Evolutionary conservation across 176 grass and related monocot genomes (phyloP), one percentile per base, ranked within the genome.

Genomic region (Ensete glaucum): DNA sequence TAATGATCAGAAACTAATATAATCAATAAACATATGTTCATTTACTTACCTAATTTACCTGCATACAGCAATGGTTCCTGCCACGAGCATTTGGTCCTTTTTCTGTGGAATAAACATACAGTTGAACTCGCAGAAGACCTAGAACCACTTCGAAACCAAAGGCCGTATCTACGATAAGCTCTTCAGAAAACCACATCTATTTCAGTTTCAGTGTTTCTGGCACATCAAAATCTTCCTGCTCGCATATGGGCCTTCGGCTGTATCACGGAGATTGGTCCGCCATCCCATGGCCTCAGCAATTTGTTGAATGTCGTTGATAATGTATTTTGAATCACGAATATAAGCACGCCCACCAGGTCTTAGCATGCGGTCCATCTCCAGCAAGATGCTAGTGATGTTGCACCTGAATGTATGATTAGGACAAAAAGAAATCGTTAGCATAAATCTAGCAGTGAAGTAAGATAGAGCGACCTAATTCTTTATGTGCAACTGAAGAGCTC

Each of bases 301-400:
- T 23, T 81, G 85, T 85, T 81, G 82, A 54, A 90, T 81, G 11
- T 88, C 83, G 50, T 65, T 57, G 62, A 92, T 73, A 22, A 86
- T 68, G 70, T 80, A 75, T 70, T 63, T 92, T 20, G 26, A 83
- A 72, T 96, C 93, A 13, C 81, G 83, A 21, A 96, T 96, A 68
- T 92, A 96, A 22, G 74, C 89, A 62, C 57, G 92, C 22, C 93
- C 89, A 53, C 89, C 93, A 11, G 89, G 89, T 73, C 93, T 81
- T 50, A 96, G 78, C 64, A 96, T 90, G 50, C 93, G 85, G 82
- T 96, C 85, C 93, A 96, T 96, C 87, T 87, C 90, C 59, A 96
- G 79, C 77, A 96, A 84, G 55, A 96, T 92, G 82, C 24, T 83
- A 55, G 93, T 87, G 59, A 88, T 88, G 57, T 90, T 96, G 73